Conservation (phyloP, 345 rosid species). For the Eutrema yunnanense region DNA sequence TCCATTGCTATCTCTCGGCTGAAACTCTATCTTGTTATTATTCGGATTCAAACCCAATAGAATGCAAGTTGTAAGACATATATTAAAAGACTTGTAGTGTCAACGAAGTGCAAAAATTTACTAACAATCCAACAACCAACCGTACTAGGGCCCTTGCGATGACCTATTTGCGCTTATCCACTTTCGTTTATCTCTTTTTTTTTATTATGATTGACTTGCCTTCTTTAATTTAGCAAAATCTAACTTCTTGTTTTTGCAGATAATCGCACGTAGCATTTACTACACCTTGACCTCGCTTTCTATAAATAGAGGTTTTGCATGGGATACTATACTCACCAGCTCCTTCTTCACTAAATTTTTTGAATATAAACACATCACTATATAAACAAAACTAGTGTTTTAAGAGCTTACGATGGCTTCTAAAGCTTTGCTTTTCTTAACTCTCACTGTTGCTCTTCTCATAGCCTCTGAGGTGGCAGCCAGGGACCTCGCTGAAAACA, state of each 20-base stretch:
- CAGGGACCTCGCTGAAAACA: slow-evolving; percentile 4
- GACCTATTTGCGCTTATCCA: not conserved
- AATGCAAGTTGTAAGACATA: too few species aligned
- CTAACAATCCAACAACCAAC: not conserved
- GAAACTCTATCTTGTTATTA: too few species aligned
- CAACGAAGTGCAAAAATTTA: not conserved
- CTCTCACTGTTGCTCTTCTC: slow-evolving; percentile 10
- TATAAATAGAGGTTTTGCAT: slow-evolving; percentile 4
- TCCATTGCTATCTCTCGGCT: too few species aligned
- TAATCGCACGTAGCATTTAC: not conserved
- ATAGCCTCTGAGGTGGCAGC: slow-evolving; percentile 20
- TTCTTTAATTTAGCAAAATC: not conserved
- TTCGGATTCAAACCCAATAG: too few species aligned
- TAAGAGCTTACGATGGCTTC: not conserved
- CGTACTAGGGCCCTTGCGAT: not conserved
- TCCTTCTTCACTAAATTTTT: not conserved
- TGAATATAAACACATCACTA: not conserved
- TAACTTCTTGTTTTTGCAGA: not conserved
- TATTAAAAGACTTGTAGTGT: too few species aligned
- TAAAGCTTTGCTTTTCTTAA: slow-evolving; percentile 15
- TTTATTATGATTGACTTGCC: not conserved
- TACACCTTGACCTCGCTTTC: not conserved
- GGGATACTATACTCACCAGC: not conserved
- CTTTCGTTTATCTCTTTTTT: not conserved
- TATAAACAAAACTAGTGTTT: not conserved